phyloP scores from a whole-genome alignment of 805 yeast genomes.

The Saccharomyces mikatae region DNA sequence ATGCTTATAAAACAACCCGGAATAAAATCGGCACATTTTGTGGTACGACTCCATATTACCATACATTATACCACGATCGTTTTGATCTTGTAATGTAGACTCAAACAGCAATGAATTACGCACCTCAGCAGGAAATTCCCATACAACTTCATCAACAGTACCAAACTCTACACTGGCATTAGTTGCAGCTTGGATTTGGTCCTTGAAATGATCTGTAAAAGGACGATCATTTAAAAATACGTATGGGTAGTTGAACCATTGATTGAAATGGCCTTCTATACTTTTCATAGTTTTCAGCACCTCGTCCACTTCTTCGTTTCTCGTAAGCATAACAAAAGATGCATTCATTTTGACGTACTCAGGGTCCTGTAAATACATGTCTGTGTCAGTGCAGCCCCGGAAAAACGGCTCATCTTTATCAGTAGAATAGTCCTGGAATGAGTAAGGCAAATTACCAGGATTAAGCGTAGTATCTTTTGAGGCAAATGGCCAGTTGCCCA shows the following conservation, averaged over 20 bases:
- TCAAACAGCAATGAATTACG: constrained; percentile 27
- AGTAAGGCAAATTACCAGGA: constrained; percentile 4
- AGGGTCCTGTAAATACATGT: constrained; percentile 22
- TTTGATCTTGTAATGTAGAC: constrained; percentile 65
- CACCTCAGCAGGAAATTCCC: constrained; percentile 55
- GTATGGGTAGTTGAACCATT: constrained; percentile 92
- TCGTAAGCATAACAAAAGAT: constrained; percentile 70
- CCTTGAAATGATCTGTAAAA: constrained; percentile 60
- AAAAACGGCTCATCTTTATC: constrained; percentile 40
- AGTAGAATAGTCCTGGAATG: constrained; percentile 14
- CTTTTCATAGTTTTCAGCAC: constrained; percentile 65
- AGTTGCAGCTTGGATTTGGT: constrained; percentile 43
- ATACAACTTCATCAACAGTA: constrained; percentile 42
- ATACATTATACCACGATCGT: constrained; percentile 76
- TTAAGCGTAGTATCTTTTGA: not conserved
- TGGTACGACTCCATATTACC: constrained; percentile 80
- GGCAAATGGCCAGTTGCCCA: not conserved
- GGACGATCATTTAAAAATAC: constrained; percentile 77
- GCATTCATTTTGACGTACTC: constrained; percentile 56
- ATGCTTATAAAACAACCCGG: constrained; percentile 77
- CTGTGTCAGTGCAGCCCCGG: constrained; percentile 49
- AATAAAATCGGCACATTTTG: constrained; percentile 90
- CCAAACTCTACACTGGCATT: constrained; percentile 72
- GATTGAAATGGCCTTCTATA: constrained; percentile 81
- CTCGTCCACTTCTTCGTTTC: constrained; percentile 74